Conservation (phyloP, 768 basidiomycete species). For the Xerocomus spinulosus region DNA sequence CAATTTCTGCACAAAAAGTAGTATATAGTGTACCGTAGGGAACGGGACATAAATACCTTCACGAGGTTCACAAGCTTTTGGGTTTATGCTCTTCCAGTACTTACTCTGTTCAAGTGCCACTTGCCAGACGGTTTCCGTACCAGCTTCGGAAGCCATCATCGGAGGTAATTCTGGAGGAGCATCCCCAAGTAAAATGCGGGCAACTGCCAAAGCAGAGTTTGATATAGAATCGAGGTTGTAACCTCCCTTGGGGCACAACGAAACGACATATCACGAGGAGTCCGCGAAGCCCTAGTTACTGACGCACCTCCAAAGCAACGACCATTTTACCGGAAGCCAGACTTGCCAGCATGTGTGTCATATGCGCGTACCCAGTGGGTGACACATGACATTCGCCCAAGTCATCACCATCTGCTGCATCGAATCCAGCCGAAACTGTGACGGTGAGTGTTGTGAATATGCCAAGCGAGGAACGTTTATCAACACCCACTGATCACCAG, state of each 20-base stretch:
- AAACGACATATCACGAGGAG: constrained; percentile 1
- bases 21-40: not conserved
- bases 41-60: constrained; percentile 49
- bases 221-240: constrained; percentile 92
- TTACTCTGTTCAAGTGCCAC: constrained; percentile 85
- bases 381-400: constrained; percentile 89
- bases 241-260: constrained; percentile 62
- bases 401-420: constrained; percentile 90
- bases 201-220: constrained; percentile 81
- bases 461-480: not conserved
- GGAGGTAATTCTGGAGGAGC: constrained; percentile 72
- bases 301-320: constrained; percentile 83
- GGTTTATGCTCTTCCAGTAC: constrained; percentile 86
- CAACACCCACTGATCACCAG: constrained; percentile 81
- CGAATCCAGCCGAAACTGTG: constrained; percentile 95
- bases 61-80: constrained; percentile 75
- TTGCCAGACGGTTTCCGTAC: constrained; percentile 85
- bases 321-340: constrained; percentile 86
- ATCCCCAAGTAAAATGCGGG: constrained; percentile 84
- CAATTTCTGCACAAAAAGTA: constrained; percentile 42
- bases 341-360: constrained; percentile 94
- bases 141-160: constrained; percentile 70
- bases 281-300: constrained; percentile 4
- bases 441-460: not conserved
- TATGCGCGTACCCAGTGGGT: constrained; percentile 93